A percentile compares a stretch with the other conserved stretches of the same genome.
These are phyloP conservation scores for Pluteus cervinus DNA, from an alignment of 768 basidiomycete species.

Conservation along the genomic window DNA sequence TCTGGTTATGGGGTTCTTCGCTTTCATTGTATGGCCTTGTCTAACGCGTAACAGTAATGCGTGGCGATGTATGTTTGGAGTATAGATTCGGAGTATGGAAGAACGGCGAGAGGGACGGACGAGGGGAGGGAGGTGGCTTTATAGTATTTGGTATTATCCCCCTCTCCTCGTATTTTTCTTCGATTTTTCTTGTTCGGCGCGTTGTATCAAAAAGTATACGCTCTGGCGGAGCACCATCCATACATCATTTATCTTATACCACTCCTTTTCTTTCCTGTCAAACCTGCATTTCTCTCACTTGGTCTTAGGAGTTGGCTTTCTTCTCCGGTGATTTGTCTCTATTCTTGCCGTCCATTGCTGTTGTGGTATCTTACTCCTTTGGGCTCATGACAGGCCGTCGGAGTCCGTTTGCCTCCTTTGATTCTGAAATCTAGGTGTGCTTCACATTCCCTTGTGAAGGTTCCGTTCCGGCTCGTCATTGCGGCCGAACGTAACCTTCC, in stretches of 20 bases:
- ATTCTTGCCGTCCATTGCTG: neutral
- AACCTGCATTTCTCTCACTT: neutral
- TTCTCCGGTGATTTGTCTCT: neutral
- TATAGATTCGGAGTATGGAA: too few species aligned
- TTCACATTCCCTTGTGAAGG: neutral
- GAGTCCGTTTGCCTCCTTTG: neutral
- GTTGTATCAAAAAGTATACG: slow-evolving; percentile 6
- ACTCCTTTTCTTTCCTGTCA: neutral
- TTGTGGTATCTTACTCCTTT: neutral
- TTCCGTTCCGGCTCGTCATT: too few species aligned
- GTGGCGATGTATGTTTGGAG: too few species aligned
- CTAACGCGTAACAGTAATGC: too few species aligned
- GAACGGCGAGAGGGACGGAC: too few species aligned
- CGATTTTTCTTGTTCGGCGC: neutral
- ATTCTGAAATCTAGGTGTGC: neutral
- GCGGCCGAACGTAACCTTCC: too few species aligned
- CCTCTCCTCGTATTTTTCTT: too few species aligned
- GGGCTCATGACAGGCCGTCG: too few species aligned
- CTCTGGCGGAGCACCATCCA: slow-evolving; percentile 2
- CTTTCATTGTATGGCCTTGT: too few species aligned
- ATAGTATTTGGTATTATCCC: too few species aligned
- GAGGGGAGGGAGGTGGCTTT: too few species aligned
- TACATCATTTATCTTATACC: slow-evolving; percentile 9
- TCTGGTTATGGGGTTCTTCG: too few species aligned
- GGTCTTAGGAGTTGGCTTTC: neutral